Conservation (phyloP, 176 grass and related monocot genomes). For the Ensete glaucum region DNA sequence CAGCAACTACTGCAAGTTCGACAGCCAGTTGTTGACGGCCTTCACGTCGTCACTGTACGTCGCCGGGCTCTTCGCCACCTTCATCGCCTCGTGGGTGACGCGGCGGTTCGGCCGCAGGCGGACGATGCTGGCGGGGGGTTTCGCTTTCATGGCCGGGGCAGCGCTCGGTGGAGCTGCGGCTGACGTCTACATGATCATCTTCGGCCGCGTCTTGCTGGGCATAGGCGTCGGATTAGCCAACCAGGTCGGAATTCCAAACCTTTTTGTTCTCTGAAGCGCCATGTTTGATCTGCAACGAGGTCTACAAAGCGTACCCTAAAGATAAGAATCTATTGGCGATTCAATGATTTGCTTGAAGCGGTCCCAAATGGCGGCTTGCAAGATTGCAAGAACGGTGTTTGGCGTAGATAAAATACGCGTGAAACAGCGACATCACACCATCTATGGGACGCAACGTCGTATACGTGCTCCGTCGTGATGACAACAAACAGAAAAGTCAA, state of each 20-base stretch:
- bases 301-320: neutral
- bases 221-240: conserved; percentile 10
- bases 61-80: conserved; percentile 19
- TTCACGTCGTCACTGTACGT: conserved; percentile 22
- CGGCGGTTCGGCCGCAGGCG: neutral
- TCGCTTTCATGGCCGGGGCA: neutral
- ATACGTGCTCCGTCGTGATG: too few relatives aligned
- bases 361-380: neutral
- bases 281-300: neutral
- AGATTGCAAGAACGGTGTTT: too few relatives aligned
- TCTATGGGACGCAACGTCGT: too few relatives aligned
- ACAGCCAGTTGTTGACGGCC: conserved; percentile 18
- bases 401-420: too few relatives aligned
- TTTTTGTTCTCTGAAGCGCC: neutral
- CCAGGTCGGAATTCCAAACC: neutral
- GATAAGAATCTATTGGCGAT: neutral
- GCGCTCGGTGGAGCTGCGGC: conserved; percentile 6
- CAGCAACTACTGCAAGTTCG: conserved; percentile 21
- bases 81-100: conserved; percentile 1
- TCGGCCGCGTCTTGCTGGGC: conserved; percentile 9
- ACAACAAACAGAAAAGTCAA: too few relatives aligned
- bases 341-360: neutral
- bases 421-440: too few relatives aligned
- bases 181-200: conserved; percentile 12
- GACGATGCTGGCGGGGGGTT: conserved; percentile 11